Base-by-base conservation (phyloP, 225 moss, liverwort and hornwort genomes). In the Bryum argenteum region DNA sequence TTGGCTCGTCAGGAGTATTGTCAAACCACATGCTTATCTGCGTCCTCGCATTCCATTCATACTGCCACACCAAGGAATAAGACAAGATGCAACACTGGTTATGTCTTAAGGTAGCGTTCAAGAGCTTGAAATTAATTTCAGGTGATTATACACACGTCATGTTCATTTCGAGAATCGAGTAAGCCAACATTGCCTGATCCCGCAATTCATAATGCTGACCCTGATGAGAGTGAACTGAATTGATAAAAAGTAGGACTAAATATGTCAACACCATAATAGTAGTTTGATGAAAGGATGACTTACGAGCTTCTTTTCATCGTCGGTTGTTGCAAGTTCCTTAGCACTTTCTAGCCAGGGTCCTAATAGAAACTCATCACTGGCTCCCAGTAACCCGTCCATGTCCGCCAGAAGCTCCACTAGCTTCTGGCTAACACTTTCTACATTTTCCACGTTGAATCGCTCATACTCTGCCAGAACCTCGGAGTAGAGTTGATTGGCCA, bases 11-110 rank as follows among this genome's bases (percentile, higher is more conserved):
- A 57, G 65, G 82, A 40, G 90, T 96, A 57, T 93, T 96, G 87
- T 96, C 96, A 56, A 90, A 96, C 96, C 96, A 96, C 96, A 96
- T 96, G 61, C 93, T 96, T 48, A 96, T 75, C 82, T 96, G 91
- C 38, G 91, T 96, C 70, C 96, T 83, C 58, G 93, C 93, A 86
- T 93, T 96, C 93, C 96, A 93, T 53, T 96, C 96, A 70, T 91
- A 96, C 93, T 96, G 84, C 61, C 70, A 79, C 55, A 70, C 6
- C 62, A 79, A 54, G 53, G 41, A 69, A 8, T 43, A 5, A 28
- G 11, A 52, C 62, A 55, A 78, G 53, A 66, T 54, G 20, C 10
- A 53, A 44, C 40, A 11, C 15, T 12, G 21, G 39, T 41, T 54
- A 61, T 3, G 40, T 4, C 4, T 19, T 53, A 20, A 33, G 52